Evolutionary conservation across 106 monocot genomes (phyloP), one percentile per base, ranked within the genome.

Genomic region (Dendrobium huoshanense): DNA sequence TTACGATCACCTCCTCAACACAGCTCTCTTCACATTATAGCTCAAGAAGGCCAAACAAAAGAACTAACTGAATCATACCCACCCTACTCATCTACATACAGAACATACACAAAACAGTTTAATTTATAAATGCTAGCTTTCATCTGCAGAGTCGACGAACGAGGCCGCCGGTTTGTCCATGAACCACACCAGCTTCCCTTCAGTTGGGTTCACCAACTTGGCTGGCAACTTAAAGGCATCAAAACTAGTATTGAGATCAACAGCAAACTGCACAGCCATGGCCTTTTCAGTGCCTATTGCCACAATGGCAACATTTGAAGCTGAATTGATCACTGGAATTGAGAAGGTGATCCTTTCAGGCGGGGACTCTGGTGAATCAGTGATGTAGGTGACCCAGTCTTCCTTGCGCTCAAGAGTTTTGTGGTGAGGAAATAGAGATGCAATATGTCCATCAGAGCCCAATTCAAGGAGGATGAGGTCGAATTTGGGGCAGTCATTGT

Each of bases 271-370:
- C 51, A 51, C 1, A 9, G 51, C 51, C 51, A 51, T 51, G 51
- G 51, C 51, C 51, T 51, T 51, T 0, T 13, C 51, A 51, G 9
- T 11, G 1, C 51, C 51, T 11, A 13, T 15, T 1, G 51, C 51
- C 10, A 51, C 9, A 88, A 96, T 78, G 17, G 87, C 93, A 4
- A 93, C 82, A 70, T 96, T 96, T 1, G 93, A 86, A 10, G 95
- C 93, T 0, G 91, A 93, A 77, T 96, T 96, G 78, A 96, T 90
- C 16, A 96, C 93, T 1, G 89, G 95, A 11, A 96, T 80, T 0
- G 93, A 93, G 83, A 96, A 93, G 75, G 93, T 96, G 77, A 96
- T 96, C 84, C 95, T 86, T 84, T 96, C 95, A 1, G 93, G 91
- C 3, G 95, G 95, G 9, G 91, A 82, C 85, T 85, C 80, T 4